Conservation (phyloP, 176 grass and related monocot species). For the Sorghum bicolor region DNA sequence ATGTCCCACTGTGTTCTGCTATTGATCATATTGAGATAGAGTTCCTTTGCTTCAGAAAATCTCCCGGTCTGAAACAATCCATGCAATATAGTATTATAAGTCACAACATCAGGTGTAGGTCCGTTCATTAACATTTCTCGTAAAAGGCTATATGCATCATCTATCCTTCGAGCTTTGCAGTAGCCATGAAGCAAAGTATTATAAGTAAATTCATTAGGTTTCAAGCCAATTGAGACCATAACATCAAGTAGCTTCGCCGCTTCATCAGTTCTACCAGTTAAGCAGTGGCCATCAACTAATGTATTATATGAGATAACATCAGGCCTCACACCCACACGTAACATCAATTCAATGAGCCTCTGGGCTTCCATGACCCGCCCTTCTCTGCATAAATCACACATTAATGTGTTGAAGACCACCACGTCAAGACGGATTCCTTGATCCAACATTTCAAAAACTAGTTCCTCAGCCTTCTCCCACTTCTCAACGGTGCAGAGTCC, state of each 20-base stretch:
- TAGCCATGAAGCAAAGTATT: neutral
- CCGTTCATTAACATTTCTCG: neutral
- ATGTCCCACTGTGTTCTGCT: too few species aligned
- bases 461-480: neutral
- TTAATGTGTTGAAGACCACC: neutral
- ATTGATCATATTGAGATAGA: too few species aligned
- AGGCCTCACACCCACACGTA: neutral
- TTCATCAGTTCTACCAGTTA: neutral
- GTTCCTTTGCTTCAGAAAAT: too few species aligned
- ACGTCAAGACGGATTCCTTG: neutral
- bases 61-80: neutral
- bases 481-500: neutral
- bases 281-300: neutral
- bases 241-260: neutral
- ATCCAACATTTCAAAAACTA: neutral
- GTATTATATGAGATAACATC: neutral
- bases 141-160: neutral
- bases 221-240: neutral
- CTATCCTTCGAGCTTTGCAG: neutral
- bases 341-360: neutral
- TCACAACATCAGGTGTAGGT: neutral
- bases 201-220: neutral
- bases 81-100: neutral
- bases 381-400: neutral
- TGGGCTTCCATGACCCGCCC: neutral